Percentiles rank a stretch among this genome's conserved stretches.
Conservation (phyloP, 2,329 filamentous ascomycete genomes). For the Neonectria punicea region DNA sequence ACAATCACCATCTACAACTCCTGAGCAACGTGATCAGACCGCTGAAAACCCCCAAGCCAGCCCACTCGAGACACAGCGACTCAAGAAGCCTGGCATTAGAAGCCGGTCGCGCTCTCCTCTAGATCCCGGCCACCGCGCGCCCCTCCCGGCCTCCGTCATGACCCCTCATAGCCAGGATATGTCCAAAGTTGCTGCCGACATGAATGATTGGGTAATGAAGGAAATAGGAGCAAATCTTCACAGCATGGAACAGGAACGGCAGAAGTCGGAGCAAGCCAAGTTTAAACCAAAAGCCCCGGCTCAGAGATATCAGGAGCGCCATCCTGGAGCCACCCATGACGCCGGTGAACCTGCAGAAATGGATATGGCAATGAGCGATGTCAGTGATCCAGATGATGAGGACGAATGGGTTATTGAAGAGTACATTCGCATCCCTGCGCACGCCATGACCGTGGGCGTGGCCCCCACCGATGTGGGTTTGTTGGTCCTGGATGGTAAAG, state of each 20-base stretch:
- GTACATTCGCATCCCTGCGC: slow-evolving; percentile 69
- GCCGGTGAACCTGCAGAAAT: slow-evolving; percentile 35
- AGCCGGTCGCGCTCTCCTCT: slow-evolving; percentile 40
- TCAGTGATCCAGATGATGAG: slow-evolving; percentile 57
- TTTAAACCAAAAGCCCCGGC: slow-evolving; percentile 67
- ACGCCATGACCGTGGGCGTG: slow-evolving; percentile 58
- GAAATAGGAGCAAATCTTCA: slow-evolving; percentile 66
- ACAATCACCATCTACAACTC: slow-evolving; percentile 13
- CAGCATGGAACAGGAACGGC: slow-evolving; percentile 56
- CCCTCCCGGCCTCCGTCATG: slow-evolving; percentile 48
- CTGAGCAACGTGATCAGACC: slow-evolving; percentile 7
- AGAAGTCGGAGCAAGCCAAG: slow-evolving; percentile 48
- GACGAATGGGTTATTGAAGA: slow-evolving; percentile 71
- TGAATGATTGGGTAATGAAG: slow-evolving; percentile 68
- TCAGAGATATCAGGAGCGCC: slow-evolving; percentile 65
- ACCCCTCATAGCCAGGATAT: slow-evolving; percentile 55
- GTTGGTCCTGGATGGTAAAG: slow-evolving; percentile 66
- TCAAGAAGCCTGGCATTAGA: slow-evolving; percentile 49
- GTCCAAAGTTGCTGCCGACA: slow-evolving; percentile 62
- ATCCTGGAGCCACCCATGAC: slow-evolving; percentile 53
- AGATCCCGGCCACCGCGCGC: slow-evolving; percentile 34
- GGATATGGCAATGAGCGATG: slow-evolving; percentile 52
- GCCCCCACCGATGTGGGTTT: slow-evolving; percentile 64
- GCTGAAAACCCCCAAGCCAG: slow-evolving; percentile 18
- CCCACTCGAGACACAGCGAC: slow-evolving; percentile 37